Conservation (phyloP, 2,329 filamentous ascomycete genomes). For the Furcasterigmium furcatum region DNA sequence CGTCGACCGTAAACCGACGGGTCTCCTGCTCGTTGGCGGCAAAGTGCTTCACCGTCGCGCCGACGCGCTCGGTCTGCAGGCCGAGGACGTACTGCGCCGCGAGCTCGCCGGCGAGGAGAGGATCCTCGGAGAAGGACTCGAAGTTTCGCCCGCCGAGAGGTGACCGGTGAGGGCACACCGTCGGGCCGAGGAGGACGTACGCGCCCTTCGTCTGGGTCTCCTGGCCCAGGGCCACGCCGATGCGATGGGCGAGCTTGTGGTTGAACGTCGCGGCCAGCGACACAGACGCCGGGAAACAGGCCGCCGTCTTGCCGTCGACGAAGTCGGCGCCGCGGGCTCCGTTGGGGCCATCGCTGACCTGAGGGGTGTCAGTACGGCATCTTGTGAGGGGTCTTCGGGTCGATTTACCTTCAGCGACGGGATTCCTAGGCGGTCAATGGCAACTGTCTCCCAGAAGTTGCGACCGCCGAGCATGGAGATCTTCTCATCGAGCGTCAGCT, state of each 20-base stretch:
- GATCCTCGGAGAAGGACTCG: constrained; percentile 59
- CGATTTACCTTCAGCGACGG: background rate
- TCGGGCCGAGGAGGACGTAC: constrained; percentile 56
- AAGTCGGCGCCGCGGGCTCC: constrained; percentile 3
- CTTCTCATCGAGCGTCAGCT: constrained; percentile 1
- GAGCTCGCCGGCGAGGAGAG: constrained; percentile 34
- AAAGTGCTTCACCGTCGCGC: constrained; percentile 43
- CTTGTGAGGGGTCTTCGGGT: too few relatives aligned
- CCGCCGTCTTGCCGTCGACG: constrained; percentile 1
- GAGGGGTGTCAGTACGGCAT: background rate
- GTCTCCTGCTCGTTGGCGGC: constrained; percentile 21
- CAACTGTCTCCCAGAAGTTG: constrained; percentile 1
- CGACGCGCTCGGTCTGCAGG: constrained; percentile 25
- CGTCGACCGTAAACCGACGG: background rate
- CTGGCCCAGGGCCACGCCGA: constrained; percentile 36
- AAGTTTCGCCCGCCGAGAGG: constrained; percentile 62
- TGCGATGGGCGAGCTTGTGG: constrained; percentile 47
- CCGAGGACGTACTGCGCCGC: constrained; percentile 14
- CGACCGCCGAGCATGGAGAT: background rate
- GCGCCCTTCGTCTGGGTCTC: constrained; percentile 42
- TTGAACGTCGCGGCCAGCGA: constrained; percentile 61
- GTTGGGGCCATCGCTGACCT: constrained; percentile 1
- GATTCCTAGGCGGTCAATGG: constrained; percentile 1
- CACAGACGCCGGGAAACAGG: constrained; percentile 1
- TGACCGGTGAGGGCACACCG: constrained; percentile 59